Evolutionary conservation across 805 yeast species (phyloP), one percentile per base, ranked within the genome.

Genomic region (Saccharomyces paradoxus): DNA sequence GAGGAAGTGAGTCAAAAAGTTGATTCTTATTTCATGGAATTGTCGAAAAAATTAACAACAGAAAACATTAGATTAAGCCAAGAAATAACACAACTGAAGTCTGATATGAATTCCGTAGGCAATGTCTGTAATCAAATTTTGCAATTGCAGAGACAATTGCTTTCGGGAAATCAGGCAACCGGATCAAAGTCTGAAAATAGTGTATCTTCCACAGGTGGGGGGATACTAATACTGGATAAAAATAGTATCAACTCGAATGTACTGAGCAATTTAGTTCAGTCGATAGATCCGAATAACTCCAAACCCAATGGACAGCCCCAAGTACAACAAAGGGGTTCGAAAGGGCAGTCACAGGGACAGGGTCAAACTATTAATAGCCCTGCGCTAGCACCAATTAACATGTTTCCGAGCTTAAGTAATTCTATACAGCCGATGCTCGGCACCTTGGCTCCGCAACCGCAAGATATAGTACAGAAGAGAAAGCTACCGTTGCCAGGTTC

Each of bases 51-150:
- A 41, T 58, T 67, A 41, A 65, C 67, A 0, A 62, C 68, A 1
- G 71, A 69, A 54, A 68, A 68, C 55, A 58, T 65, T 13, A 57
- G 68, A 46, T 51, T 68, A 26, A 61, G 66, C 13, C 70, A 66
- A 56, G 70, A 69, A 52, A 58, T 69, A 14, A 56, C 62, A 2
- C 60, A 61, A 32, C 50, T 69, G 46, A 68, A 65, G 51, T 54
- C 61, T 0, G 71, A 69, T 27, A 46, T 69, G n/a, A 56, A 56
- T 29, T 55, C 62, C 9, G 60, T 68, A 30, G 63, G 60, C 24
- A 55, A 60, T 14, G 57, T 65, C 55, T 62, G 71, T 48, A 58
- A 62, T 29, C 68, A 69, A 53, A 60, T 68, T 37, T 55, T 66
- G 48, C 61, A 62, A 29, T 41, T 59, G 28, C 71, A 68, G 46